A percentile compares a stretch with the other conserved stretches of the same genome.
These are phyloP conservation scores for Cardiosporidium cionae DNA, from an alignment of 169 alveolate genomes.

Conservation along the genomic window DNA sequence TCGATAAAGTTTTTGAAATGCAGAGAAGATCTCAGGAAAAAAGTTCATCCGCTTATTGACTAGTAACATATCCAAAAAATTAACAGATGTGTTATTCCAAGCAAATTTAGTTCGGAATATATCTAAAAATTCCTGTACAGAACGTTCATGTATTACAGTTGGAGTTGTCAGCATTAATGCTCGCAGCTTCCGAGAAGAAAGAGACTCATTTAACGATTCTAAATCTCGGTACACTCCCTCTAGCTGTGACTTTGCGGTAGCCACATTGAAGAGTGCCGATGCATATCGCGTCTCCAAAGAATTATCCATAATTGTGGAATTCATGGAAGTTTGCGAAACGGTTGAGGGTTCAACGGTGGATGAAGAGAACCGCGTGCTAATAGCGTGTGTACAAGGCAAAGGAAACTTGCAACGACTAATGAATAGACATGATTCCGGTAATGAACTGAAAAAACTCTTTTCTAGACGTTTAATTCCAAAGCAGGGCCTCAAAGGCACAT, in stretches of 20 bases:
- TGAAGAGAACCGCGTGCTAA: no score
- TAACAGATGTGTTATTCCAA: not conserved
- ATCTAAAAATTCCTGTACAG: not conserved
- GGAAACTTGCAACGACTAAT: no score
- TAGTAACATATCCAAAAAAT: not conserved
- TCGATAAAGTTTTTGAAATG: not conserved
- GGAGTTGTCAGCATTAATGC: not conserved
- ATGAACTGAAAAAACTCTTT: no score
- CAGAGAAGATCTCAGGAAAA: not conserved
- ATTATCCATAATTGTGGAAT: no score
- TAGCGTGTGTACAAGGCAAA: no score
- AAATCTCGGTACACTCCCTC: not conserved
- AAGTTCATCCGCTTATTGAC: not conserved
- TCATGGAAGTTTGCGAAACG: no score
- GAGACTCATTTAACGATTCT: not conserved
- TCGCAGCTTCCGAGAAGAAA: not conserved
- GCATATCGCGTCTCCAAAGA: constrained; percentile 4
- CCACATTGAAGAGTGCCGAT: not conserved
- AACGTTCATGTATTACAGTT: not conserved
- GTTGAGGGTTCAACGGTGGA: no score
- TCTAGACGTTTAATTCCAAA: no score
- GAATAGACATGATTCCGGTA: no score
- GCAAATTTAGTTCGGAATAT: not conserved
- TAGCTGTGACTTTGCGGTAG: not conserved
- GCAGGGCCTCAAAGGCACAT: no score